phyloP scores from a whole-genome alignment of 2,329 filamentous ascomycete genomes.

The Talaromyces sp. region DNA sequence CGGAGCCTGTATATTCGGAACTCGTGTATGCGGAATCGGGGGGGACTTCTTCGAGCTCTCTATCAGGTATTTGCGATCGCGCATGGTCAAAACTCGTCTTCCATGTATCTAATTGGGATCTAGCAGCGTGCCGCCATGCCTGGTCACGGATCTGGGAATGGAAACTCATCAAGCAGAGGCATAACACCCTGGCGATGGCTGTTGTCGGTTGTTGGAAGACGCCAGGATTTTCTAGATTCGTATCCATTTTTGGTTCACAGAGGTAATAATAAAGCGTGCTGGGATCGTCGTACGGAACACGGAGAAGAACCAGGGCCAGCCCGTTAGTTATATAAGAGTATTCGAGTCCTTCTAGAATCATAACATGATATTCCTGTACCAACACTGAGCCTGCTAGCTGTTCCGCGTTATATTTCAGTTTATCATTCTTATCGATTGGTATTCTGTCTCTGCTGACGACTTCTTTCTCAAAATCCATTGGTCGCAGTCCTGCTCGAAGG shows the following conservation, averaged over 20 bases:
- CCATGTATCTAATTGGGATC: conserved; percentile 17
- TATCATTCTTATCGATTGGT: conserved; percentile 10
- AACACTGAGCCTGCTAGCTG: conserved; percentile 18
- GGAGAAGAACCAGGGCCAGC: conserved; percentile 16
- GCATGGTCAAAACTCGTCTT: conserved; percentile 19
- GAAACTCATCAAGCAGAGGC: conserved; percentile 13
- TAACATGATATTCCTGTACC: conserved; percentile 25
- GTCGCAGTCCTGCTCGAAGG: conserved; percentile 15
- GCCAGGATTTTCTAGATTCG: conserved; percentile 8
- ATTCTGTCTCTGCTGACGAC: conserved; percentile 14
- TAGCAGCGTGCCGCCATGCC: conserved; percentile 18
- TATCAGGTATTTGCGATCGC: conserved; percentile 17
- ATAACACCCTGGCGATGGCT: conserved; percentile 18
- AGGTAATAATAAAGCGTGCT: conserved; percentile 25
- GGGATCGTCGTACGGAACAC: conserved; percentile 18
- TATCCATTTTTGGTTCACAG: conserved; percentile 21
- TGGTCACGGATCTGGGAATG: conserved; percentile 16
- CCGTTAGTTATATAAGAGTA: conserved; percentile 24
- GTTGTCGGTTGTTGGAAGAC: conserved; percentile 12
- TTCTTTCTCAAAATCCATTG: conserved; percentile 18
- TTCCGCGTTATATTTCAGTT: conserved; percentile 6
- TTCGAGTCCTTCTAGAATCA: conserved; percentile 24
- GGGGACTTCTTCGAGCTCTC: conserved; percentile 17
- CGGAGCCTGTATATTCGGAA: neutral
- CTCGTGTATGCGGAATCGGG: conserved; percentile 17